A percentile compares a stretch with the other conserved stretches of the same genome.
Evolutionary conservation across 441 rosid genomes (phyloP).

Genomic region (Croton setiger): DNA sequence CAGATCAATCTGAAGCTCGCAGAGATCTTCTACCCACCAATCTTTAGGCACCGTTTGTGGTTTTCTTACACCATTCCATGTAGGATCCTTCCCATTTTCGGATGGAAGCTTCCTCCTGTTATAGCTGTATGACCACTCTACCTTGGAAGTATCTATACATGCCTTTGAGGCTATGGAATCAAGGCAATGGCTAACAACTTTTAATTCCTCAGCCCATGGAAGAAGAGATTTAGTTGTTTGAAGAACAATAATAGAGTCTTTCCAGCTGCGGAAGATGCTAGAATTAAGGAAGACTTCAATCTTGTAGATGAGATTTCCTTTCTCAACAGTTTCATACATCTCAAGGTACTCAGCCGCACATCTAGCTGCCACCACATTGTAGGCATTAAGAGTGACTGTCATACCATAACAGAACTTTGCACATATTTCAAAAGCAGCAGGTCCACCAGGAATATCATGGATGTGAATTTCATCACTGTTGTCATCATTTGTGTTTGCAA

Average conservation of each 20-base stretch:
- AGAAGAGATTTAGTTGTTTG: constrained; percentile 66
- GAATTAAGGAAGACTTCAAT: constrained; percentile 92
- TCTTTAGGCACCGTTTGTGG: constrained; percentile 71
- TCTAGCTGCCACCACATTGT: constrained; percentile 77
- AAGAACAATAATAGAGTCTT: constrained; percentile 83
- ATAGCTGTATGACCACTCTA: constrained; percentile 88
- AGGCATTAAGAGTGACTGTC: constrained; percentile 78
- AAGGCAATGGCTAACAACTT: constrained; percentile 71
- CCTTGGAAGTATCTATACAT: constrained; percentile 65
- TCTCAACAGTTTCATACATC: constrained; percentile 81
- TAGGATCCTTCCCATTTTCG: constrained; percentile 49
- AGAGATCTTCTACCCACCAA: constrained; percentile 98
- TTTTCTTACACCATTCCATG: constrained; percentile 56
- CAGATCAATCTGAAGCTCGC: constrained; percentile 73
- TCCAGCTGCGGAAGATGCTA: constrained; percentile 85
- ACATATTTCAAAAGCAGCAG: constrained; percentile 86
- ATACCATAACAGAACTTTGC: constrained; percentile 95
- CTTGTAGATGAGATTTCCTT: constrained; percentile 84
- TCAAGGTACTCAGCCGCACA: constrained; percentile 92
- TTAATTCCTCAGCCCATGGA: constrained; percentile 80
- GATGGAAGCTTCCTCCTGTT: constrained; percentile 74
- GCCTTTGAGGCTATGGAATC: constrained; percentile 77
- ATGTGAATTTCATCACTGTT: constrained; percentile 51
- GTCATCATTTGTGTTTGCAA: constrained; percentile 47
- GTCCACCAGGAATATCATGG: constrained; percentile 81